Base-by-base conservation (phyloP, 257 asterid genomes). In the Prunella vulgaris region DNA sequence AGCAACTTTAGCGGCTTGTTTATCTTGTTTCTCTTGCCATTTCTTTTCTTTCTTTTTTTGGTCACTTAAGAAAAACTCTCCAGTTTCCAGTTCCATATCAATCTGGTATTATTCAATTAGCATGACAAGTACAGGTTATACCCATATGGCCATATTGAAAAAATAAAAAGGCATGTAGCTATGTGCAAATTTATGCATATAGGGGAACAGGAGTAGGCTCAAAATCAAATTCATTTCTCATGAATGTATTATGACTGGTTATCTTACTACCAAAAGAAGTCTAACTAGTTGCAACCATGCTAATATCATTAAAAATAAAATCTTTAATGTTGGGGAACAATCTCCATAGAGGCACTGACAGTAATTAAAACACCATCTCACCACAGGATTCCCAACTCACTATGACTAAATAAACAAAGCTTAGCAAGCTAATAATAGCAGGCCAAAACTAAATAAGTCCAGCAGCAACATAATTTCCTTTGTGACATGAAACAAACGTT, bases 21-120 rank as follows among this genome's bases (percentile, higher is more conserved):
- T 88, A 70, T 87, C 92, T 84, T 86, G 97, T 83, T 86, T 93
- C 62, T 90, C 98, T 74, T 77, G 82, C 97, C 96, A 90, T 77
- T 87, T 84, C 90, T 86, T 90, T 0, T 89, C 93, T 74, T 77
- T 85, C 79, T 88, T 93, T 83, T 84, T 93, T 74, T 76, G 76
- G 46, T 86, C 92, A 71, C 87, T 86, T 42, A 87, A 73, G 90
- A 93, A 93, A 82, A 83, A 93, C 67, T 93, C 97, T 40, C 98
- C 98, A 67, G 85, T 87, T 84, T 84, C 98, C 82, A 93, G 74
- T 82, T 83, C 90, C 78, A 54, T n/a, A 87, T 90, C 98, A 76
- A 93, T 69, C 97, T 93, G 82, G 63, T 20, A 28, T 61, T 48
- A 61, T 35, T 57, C 66, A 65, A 44, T 73, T 35, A 14, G n/a